A percentile compares a stretch with the other conserved stretches of the same genome.
Evolutionary conservation across 805 yeast species (phyloP).

Genomic region (Candida yuanshanica): DNA sequence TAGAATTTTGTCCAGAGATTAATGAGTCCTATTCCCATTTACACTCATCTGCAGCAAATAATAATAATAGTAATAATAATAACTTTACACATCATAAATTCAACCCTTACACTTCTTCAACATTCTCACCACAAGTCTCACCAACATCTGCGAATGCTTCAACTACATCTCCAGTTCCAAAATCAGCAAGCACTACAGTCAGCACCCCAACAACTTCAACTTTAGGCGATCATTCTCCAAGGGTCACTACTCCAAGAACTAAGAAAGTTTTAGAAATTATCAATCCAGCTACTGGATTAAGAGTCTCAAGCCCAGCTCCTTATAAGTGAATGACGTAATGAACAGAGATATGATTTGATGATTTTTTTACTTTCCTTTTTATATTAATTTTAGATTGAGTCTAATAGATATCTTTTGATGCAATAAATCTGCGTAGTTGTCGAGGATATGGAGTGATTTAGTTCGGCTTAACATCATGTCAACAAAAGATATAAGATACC

Average conservation of each 20-base stretch:
- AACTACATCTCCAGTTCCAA: slow-evolving; percentile 18
- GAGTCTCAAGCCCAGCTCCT: slow-evolving; percentile 46
- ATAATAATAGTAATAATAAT: neutral
- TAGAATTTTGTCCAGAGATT: slow-evolving; percentile 61
- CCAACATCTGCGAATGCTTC: slow-evolving; percentile 27
- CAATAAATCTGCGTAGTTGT: too few species aligned
- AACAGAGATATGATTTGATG: neutral
- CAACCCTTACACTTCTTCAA: slow-evolving; percentile 62
- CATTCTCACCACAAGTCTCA: slow-evolving; percentile 48
- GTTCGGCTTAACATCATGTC: too few species aligned
- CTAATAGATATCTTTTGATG: too few species aligned
- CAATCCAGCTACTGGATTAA: slow-evolving; percentile 55
- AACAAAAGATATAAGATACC: too few species aligned
- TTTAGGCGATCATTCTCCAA: slow-evolving; percentile 28
- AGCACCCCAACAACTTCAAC: slow-evolving; percentile 9
- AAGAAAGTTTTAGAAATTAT: slow-evolving; percentile 58
- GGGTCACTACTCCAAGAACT: slow-evolving; percentile 50
- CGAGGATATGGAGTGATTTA: too few species aligned
- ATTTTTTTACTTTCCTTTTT: neutral
- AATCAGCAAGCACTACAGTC: slow-evolving; percentile 13
- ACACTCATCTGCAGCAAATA: slow-evolving; percentile 14
- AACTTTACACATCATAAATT: slow-evolving; percentile 39
- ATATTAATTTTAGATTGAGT: slow-evolving; percentile 1
- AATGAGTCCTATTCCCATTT: slow-evolving; percentile 18
- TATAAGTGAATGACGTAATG: slow-evolving; percentile 12